phyloP scores from a whole-genome alignment of 306 rosid genomes.

The Spatholobus suberectus region DNA sequence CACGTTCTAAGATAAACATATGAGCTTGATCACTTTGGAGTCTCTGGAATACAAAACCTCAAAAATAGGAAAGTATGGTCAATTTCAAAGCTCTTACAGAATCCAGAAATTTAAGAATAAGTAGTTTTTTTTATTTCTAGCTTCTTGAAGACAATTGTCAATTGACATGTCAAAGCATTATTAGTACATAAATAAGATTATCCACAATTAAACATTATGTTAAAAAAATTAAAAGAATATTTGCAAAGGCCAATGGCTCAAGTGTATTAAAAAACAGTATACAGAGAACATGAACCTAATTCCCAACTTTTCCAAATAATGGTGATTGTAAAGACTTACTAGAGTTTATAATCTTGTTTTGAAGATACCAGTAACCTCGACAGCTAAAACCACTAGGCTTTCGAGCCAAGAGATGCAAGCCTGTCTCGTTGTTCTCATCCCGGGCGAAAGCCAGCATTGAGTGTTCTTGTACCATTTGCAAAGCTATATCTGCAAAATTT shows the following conservation, averaged over 20 bases:
- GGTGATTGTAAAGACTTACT: constrained; percentile 16
- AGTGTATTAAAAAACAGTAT: too few species aligned
- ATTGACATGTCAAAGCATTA: not conserved
- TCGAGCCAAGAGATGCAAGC: constrained; percentile 49
- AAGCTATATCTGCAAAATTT: constrained; percentile 41
- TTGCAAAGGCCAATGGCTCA: too few species aligned
- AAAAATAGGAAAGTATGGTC: not conserved
- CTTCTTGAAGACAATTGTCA: not conserved
- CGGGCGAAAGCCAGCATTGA: constrained; percentile 12
- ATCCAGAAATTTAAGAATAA: not conserved
- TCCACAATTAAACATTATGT: too few species aligned
- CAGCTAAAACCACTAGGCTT: constrained; percentile 4
- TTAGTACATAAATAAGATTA: too few species aligned
- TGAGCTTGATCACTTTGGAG: not conserved
- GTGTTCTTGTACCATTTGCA: constrained; percentile 18
- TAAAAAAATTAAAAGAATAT: too few species aligned
- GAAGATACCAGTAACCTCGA: not conserved
- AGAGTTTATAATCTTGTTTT: not conserved
- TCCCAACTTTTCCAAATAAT: not conserved
- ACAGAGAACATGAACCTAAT: not conserved
- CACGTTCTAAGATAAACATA: too few species aligned
- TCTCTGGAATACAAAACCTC: not conserved
- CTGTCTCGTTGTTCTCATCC: constrained; percentile 29
- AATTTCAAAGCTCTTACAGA: not conserved
- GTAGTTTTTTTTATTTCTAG: not conserved